phyloP scores from a whole-genome alignment of 2,329 filamentous ascomycete genomes.

The Monilinia fructicola region DNA sequence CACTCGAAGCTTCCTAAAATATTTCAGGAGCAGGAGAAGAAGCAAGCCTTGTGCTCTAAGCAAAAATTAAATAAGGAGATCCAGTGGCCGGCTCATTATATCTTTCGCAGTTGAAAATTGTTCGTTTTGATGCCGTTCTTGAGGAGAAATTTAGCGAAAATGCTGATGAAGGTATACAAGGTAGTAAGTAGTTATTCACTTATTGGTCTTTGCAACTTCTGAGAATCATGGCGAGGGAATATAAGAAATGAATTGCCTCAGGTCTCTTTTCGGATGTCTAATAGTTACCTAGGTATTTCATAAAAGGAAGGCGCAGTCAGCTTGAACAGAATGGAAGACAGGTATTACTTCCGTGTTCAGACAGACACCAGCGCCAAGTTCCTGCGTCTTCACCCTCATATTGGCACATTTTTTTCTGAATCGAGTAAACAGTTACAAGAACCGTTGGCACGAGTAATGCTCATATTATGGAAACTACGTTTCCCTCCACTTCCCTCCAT shows the following conservation, averaged over 20 bases:
- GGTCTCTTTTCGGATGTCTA: neutral
- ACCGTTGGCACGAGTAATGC: neutral
- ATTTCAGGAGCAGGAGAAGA: neutral
- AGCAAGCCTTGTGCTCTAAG: too few species aligned
- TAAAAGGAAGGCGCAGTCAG: neutral
- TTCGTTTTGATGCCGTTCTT: neutral
- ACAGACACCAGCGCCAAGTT: neutral
- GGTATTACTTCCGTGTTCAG: neutral
- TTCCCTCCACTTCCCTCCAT: neutral
- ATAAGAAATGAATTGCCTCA: neutral
- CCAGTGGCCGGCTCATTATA: too few species aligned
- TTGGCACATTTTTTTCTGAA: neutral
- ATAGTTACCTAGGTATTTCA: accelerated
- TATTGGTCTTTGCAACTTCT: neutral
- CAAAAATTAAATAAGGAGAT: neutral
- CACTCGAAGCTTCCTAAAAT: neutral
- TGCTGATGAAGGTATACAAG: neutral
- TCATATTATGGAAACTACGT: neutral
- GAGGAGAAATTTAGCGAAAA: neutral
- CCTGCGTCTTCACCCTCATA: neutral
- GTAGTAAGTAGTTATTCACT: neutral
- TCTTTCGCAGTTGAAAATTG: neutral
- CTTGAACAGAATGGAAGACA: accelerated
- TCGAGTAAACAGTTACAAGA: neutral
- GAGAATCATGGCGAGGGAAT: neutral